Percentiles rank a stretch among this genome's conserved stretches.
Conservation (phyloP, 2,329 filamentous ascomycete species). For the Aspergillus sp. region DNA sequence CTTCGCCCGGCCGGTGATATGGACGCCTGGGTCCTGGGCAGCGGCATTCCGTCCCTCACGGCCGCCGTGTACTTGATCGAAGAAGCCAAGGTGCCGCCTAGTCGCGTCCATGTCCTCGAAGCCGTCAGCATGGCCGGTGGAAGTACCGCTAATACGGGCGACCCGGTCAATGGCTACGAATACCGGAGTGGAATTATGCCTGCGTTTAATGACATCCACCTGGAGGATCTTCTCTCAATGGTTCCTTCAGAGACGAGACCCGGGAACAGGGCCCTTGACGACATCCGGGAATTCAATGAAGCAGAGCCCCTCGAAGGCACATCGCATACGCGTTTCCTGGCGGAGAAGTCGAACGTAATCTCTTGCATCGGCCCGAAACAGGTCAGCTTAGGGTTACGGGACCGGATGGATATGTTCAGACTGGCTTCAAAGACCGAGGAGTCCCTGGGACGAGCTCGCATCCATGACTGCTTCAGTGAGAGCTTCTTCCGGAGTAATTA, state of each 20-base stretch:
- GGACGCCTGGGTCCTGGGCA: constrained; percentile 30
- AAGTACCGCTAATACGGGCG: constrained; percentile 20
- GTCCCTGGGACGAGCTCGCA: constrained; percentile 3
- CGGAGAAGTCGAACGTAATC: neutral
- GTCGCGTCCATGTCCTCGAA: constrained; percentile 30
- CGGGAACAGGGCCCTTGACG: constrained; percentile 10
- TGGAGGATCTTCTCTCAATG: constrained; percentile 26
- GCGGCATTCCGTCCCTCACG: constrained; percentile 28
- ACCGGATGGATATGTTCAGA: neutral
- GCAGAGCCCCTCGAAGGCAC: neutral
- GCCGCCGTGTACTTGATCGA: constrained; percentile 29
- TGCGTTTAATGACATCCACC: constrained; percentile 25
- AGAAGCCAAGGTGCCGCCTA: constrained; percentile 26
- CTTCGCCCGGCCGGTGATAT: constrained; percentile 17
- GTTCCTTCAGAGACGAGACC: constrained; percentile 18
- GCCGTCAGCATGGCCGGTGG: constrained; percentile 22
- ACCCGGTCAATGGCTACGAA: constrained; percentile 27
- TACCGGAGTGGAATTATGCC: constrained; percentile 30
- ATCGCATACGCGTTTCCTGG: constrained; percentile 10
- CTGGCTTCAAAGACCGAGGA: neutral
- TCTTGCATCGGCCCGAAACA: neutral
- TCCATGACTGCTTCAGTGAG: constrained; percentile 10
- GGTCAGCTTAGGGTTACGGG: neutral
- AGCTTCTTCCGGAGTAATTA: constrained; percentile 20
- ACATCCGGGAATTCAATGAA: constrained; percentile 9